A percentile compares a stretch with the other conserved stretches of the same genome.
Conservation (phyloP, 1,284 basidiomycete species). For the Coniferiporia sulphurascens region DNA sequence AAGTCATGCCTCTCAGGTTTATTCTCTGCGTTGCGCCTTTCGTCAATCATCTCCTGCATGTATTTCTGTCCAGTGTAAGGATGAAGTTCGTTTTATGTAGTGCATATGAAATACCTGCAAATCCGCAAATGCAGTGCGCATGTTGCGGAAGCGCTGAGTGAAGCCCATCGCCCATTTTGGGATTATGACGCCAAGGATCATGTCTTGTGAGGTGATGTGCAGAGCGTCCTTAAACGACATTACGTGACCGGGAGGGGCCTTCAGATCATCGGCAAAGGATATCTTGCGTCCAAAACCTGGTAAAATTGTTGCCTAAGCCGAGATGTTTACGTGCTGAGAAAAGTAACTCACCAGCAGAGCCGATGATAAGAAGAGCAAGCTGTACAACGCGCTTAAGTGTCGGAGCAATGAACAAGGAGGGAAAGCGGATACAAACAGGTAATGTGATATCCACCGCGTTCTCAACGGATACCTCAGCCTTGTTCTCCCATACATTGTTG, state of each 20-base stretch:
- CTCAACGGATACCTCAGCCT: constrained; percentile 22
- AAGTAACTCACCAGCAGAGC: constrained; percentile 33
- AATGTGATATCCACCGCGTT: constrained; percentile 27
- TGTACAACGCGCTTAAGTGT: background rate
- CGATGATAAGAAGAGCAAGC: constrained; percentile 31
- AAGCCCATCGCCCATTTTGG: constrained; percentile 15
- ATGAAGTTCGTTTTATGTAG: background rate
- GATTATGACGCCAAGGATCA: constrained; percentile 13
- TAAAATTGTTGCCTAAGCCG: no score
- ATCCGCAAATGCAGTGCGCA: constrained; percentile 10
- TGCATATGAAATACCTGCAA: background rate
- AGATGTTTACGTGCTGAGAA: constrained; percentile 17
- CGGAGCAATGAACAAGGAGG: constrained; percentile 22
- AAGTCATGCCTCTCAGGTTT: constrained; percentile 17
- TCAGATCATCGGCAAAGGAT: constrained; percentile 15
- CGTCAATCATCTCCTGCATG: constrained; percentile 22
- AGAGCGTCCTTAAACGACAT: constrained; percentile 25
- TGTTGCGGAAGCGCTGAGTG: constrained; percentile 3
- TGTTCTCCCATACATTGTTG: constrained; percentile 29
- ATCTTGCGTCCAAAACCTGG: constrained; percentile 36
- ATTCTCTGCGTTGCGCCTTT: constrained; percentile 10
- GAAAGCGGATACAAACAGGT: constrained; percentile 24
- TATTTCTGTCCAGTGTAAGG: constrained; percentile 7
- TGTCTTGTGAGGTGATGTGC: constrained; percentile 21
- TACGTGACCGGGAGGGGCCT: constrained; percentile 18